A percentile compares a stretch with the other conserved stretches of the same genome.
These are phyloP conservation scores for Canna indica DNA, from an alignment of 176 grass and related monocot species.

Conservation along the genomic window DNA sequence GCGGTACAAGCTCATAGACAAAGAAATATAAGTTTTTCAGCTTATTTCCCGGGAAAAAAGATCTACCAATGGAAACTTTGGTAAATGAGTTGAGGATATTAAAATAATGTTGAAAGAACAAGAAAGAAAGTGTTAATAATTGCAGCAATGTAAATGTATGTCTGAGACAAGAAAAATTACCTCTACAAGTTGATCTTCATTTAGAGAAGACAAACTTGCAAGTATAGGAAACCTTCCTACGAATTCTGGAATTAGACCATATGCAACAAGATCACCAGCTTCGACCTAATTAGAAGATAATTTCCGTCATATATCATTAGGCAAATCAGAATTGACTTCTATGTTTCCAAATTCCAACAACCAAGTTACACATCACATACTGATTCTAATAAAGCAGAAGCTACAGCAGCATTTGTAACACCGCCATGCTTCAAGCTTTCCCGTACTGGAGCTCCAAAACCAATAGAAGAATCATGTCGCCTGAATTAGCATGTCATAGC, in stretches of 20 bases:
- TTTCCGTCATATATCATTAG: not conserved
- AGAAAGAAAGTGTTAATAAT: not conserved
- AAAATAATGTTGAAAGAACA: not conserved
- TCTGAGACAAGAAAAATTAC: slow-evolving; percentile 17
- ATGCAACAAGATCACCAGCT: slow-evolving; percentile 60
- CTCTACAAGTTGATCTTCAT: slow-evolving; percentile 64
- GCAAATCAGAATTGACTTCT: not conserved
- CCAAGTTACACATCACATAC: slow-evolving; percentile 31
- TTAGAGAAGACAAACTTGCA: slow-evolving; percentile 59
- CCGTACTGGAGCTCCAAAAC: slow-evolving; percentile 85
- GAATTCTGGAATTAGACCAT: slow-evolving; percentile 67
- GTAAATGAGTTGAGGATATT: too few relatives aligned
- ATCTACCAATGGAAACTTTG: too few relatives aligned
- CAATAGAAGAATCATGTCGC: slow-evolving; percentile 93
- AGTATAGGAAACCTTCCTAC: slow-evolving; percentile 72
- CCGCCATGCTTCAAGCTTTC: slow-evolving; percentile 69
- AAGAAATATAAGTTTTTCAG: too few relatives aligned
- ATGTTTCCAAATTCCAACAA: not conserved
- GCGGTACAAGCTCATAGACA: too few relatives aligned
- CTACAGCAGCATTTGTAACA: slow-evolving; percentile 71
- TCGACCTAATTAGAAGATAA: slow-evolving; percentile 42
- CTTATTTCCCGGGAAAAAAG: too few relatives aligned
- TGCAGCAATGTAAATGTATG: slow-evolving; percentile 1
- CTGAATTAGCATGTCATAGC: slow-evolving; percentile 15
- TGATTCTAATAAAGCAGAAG: slow-evolving; percentile 85